Evolutionary conservation across 2,329 filamentous ascomycete genomes (phyloP), one percentile per base, ranked within the genome.

Genomic region (Botrytis deweyae): DNA sequence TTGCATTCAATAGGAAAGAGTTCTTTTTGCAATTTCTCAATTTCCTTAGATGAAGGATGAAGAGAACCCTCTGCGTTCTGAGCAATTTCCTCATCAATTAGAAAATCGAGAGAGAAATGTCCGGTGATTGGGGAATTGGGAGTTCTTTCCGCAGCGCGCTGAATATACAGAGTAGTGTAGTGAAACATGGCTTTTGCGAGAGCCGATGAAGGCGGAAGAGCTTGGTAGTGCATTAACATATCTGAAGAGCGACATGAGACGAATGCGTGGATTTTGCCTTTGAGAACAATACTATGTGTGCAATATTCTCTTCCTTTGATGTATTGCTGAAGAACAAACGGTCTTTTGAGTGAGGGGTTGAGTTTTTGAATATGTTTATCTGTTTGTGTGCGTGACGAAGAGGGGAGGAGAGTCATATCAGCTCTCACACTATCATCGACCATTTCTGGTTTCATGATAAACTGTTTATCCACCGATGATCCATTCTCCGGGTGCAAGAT

Each of bases 1-100:
- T 93, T 93, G 78, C 91, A 93, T 79, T 93, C 91, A 73, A 93
- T 93, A 0, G 90, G 89, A 76, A 89, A 91, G 2, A 93, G 80
- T 42, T 76, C 85, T 77, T n/a, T 82, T 81, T 63, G 82, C 58
- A 78, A 81, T 61, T 75, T 79, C 42, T 73, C 61, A 1, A 75
- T 69, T 36, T 59, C 40, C 4, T 3, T 12, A 7, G 40, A 9
- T 75, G 46, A 71, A 36, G 61, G 63, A 3, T 70, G 64, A 0
- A 68, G 63, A 10, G 44, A 62, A 1, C 70, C 18, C 20, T 62
- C 42, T 3, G 63, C 71, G 2, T 40, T 38, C 16, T 40, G 20
- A 12, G 71, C 71, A 1, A 69, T n/a, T 0, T 52, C 25, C 22
- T 61, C 40, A 3, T 72, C 6, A 12, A 73, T 29, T 4, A 73